Evolutionary conservation across 2,329 filamentous ascomycete species (phyloP), one percentile per base, ranked within the genome.

Genomic region (Colletotrichum coccodes): DNA sequence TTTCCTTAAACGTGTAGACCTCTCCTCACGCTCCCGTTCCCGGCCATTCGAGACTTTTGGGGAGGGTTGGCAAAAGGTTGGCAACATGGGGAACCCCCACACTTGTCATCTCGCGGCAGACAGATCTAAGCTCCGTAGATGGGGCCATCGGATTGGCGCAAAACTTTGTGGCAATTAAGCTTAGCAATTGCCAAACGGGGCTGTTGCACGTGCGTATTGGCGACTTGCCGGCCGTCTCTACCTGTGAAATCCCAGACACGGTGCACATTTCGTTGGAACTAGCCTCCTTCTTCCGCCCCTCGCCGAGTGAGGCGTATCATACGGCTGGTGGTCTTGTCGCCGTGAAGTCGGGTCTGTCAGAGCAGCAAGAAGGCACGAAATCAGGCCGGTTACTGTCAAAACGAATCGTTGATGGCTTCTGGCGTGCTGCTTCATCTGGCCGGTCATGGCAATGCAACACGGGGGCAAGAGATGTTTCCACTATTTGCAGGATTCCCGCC

Each of bases 81-180:
- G 52, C 46, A 34, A 44, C 54, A 64, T 57, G 52, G 61, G 26
- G 49, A 21, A 54, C 56, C 66, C 65, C 66, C 66, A 69, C 66
- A 69, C 54, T 60, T 66, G 56, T 67, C 66, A 69, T 69, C 62
- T 65, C 21, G 56, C 66, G 66, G 66, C 62, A 66, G 61, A 66
- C 66, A 69, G 66, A 69, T 69, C 66, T 69, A 66, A 66, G 56
- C 54, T 69, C 66, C 66, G 66, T 36, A 18, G 49, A 60, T 56
- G 62, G 54, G 49, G 50, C 66, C 64, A 42, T 50, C 61, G 49
- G 66, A 58, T 69, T 69, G 62, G 66, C 56, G 62, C 56, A 65
- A 57, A 69, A 50, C 34, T 40, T 56, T 60, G 49, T 61, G 54
- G 47, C 32, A 36, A 56, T 66, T 66, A 69, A 69, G 66, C 66